Evolutionary conservation across 208 protist genomes (phyloP).

Genomic region (Dictyostelium gargantuum): DNA sequence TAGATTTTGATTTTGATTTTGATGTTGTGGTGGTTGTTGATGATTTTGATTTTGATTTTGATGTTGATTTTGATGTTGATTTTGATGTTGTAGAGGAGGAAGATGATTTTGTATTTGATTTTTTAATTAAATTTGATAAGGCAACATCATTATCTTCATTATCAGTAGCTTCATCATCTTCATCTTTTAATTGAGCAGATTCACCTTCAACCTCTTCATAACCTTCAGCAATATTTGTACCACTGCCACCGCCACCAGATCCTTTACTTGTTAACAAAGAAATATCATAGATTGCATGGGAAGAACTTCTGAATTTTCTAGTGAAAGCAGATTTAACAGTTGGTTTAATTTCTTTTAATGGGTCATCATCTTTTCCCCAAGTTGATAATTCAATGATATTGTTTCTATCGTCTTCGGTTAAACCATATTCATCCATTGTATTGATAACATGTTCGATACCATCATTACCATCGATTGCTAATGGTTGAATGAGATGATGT

Average conservation of each 20-base stretch:
- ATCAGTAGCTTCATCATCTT: slow-evolving; percentile 65
- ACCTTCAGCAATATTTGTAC: neutral
- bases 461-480: slow-evolving; percentile 43
- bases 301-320: slow-evolving; percentile 10
- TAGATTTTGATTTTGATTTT: neutral
- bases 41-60: neutral
- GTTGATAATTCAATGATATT: slow-evolving; percentile 63
- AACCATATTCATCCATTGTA: slow-evolving; percentile 75
- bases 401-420: slow-evolving; percentile 67
- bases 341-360: neutral
- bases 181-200: neutral
- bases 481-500: slow-evolving; percentile 48
- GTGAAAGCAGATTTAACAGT: slow-evolving; percentile 72
- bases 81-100: neutral
- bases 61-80: neutral
- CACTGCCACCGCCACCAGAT: neutral
- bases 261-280: neutral
- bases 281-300: slow-evolving; percentile 41
- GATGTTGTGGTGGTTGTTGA: neutral
- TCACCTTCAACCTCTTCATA: slow-evolving; percentile 46
- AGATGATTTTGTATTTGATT: neutral
- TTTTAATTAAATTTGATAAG: slow-evolving; percentile 4
- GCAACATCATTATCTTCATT: slow-evolving; percentile 21
- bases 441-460: slow-evolving; percentile 59
- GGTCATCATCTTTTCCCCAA: neutral